These are phyloP conservation scores for Saturnispora dispora DNA, from an alignment of 805 yeast species.

Conservation along the genomic window DNA sequence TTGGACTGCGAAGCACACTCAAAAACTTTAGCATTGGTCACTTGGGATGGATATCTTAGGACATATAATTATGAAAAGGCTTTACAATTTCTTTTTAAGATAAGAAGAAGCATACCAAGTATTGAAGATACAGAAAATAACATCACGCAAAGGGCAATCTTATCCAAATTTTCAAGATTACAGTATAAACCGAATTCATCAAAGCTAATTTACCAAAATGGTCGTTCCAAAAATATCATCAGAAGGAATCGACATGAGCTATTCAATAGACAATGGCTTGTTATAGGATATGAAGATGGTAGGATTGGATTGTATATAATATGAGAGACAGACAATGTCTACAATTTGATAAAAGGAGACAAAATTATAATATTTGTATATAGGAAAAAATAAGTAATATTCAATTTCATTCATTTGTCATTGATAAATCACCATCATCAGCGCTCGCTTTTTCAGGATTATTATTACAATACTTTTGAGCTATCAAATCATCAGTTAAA, in stretches of 20 bases:
- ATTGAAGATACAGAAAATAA: constrained; percentile 9
- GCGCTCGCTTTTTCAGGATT: background rate
- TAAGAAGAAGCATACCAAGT: constrained; percentile 21
- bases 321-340: background rate
- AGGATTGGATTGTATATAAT: constrained; percentile 20
- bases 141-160: constrained; percentile 4
- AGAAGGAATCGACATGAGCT: constrained; percentile 22
- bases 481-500: constrained; percentile 19
- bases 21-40: constrained; percentile 29
- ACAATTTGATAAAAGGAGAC: background rate
- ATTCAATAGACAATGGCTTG: constrained; percentile 21
- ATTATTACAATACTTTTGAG: constrained; percentile 9
- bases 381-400: background rate
- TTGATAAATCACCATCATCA: constrained; percentile 7
- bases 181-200: constrained; percentile 15
- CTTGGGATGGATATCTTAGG: constrained; percentile 45
- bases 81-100: constrained; percentile 20
- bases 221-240: constrained; percentile 26
- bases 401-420: background rate
- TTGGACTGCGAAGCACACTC: constrained; percentile 17
- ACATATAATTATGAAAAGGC: constrained; percentile 23
- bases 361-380: background rate
- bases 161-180: constrained; percentile 13
- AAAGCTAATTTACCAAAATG: constrained; percentile 20
- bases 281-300: constrained; percentile 29